Base-by-base conservation (phyloP, 2,329 filamentous ascomycete species). In the Neonectria sp. region DNA sequence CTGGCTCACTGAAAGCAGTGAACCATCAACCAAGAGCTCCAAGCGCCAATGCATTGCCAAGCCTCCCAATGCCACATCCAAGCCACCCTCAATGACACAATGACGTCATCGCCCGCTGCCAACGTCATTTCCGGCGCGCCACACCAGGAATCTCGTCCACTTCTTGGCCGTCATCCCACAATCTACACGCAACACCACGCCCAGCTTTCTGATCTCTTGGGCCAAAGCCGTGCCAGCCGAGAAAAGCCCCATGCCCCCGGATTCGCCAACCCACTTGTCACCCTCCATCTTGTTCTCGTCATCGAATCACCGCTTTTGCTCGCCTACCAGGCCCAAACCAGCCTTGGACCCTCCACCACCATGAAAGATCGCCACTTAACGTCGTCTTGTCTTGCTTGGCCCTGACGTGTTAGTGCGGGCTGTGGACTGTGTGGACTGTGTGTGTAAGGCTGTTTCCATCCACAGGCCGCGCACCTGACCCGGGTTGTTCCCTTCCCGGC, bases 71-170 rank as follows among this genome's bases (percentile, higher is more conserved):
- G 29, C 37, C 31, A 37, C 17, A n/a, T 27, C 65, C 51, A 60
- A 68, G 65, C 65, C 65, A 64, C 65, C 33, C 40, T 31, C 45
- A 46, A 58, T 65, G 60, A 65, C 33, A 31, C 35, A 46, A 68
- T 68, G 65, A 68, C 61, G 56, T 68, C 65, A 68, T 48, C 51
- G 40, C 43, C 52, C 29, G 35, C 24, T 46, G 35, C 25, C 43
- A 63, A 57, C 61, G 60, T 63, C 60, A 60, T 60, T 56, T 48
- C 57, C 29, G 37, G 24, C 27, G 53, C 53, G 52, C 60, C 35
- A 56, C 60, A 45, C 29, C 15, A 40, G 37, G 43, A 31, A 55
- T 33, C 29, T 37, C 59, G 52, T 29, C 60, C 49, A 27, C 53
- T 64, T 29, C 53, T 29, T 52, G 46, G 48, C 25, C 25, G 29